Base-by-base conservation (phyloP, 1,284 basidiomycete species). In the Testicularia cyperi region DNA sequence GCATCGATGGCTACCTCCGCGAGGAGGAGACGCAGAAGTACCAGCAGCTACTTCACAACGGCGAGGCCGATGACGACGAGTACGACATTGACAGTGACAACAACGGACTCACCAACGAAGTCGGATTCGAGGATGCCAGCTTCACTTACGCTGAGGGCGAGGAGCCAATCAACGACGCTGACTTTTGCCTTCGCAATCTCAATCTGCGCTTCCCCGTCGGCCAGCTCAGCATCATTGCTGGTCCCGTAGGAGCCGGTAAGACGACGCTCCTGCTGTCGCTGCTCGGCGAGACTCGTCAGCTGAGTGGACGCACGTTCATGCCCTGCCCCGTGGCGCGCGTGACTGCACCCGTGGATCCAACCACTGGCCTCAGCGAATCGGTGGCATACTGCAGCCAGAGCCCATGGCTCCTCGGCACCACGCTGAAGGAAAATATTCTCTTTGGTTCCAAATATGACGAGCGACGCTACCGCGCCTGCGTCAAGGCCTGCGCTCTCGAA, bases 371-470 rank as follows among this genome's bases (percentile, higher is more conserved):
- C 25, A 82, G 83, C 66, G 86, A 90, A 64, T 80, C 85, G 8
- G 84, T 92, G 47, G 92, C 90, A 0, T 97, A 91, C 78, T 92
- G 95, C 10, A 90, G 92, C n/a, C 92, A 96, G 79, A 83, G 85
- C 1, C 86, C 91, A 0, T 92, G 89, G 89, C 81, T 95, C 25
- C 85, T 90, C 45, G 95, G 95, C 73, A 91, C 90, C 0, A 89
- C 88, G 4, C 91, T 97, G 77, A 87, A 86, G 81, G 89, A 94
- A 37, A 97, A 96, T 66, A 94, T 96, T 58, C 78, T 95, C 18
- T 97, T 97, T 78, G 88, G 86, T 47, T 80, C 90, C 19, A 89
- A 89, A 0, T 90, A 83, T 64, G 82, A 90, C 54, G 83, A 86
- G 66, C 82, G 84, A 39, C 83, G 91, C 3, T 94, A 94, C 70